Percentiles rank a stretch among this genome's conserved stretches.
These are phyloP conservation scores for Aspergillus coremiiformis DNA, from an alignment of 495 filamentous ascomycete genomes.

Conservation along the genomic window DNA sequence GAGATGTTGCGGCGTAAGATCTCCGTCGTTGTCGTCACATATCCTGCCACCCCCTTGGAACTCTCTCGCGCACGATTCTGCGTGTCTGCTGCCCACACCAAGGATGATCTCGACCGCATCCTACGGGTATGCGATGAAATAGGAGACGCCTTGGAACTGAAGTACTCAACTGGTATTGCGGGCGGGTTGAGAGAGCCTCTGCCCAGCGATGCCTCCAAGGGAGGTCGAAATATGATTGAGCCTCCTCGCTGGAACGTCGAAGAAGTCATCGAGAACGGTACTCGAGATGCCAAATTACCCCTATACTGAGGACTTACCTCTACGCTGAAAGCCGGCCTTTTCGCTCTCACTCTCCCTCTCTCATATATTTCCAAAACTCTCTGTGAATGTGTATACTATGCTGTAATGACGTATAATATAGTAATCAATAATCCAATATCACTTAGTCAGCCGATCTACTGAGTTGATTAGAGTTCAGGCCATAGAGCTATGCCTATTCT, in stretches of 20 bases:
- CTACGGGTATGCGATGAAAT: conserved; percentile 77
- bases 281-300: conserved; percentile 28
- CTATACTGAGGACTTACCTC: conserved; percentile 20
- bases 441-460: conserved; percentile 26
- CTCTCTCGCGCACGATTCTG: conserved; percentile 81
- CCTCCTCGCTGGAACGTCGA: conserved; percentile 29
- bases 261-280: conserved; percentile 28
- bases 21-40: conserved; percentile 87
- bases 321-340: not conserved
- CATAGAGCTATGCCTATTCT: not conserved
- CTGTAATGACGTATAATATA: not conserved
- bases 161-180: conserved; percentile 79
- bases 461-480: not conserved
- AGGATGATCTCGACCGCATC: conserved; percentile 81
- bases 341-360: not conserved
- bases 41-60: conserved; percentile 83
- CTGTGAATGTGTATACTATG: not conserved
- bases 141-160: conserved; percentile 72
- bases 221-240: conserved; percentile 10
- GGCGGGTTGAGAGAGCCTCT: conserved; percentile 62
- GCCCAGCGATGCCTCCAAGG: conserved; percentile 42
- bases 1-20: conserved; percentile 91
- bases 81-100: conserved; percentile 82
- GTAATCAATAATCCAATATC: not conserved
- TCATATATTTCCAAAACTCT: no score